Evolutionary conservation across 2,329 filamentous ascomycete species (phyloP).

Genomic region (Aspergillus sp.): DNA sequence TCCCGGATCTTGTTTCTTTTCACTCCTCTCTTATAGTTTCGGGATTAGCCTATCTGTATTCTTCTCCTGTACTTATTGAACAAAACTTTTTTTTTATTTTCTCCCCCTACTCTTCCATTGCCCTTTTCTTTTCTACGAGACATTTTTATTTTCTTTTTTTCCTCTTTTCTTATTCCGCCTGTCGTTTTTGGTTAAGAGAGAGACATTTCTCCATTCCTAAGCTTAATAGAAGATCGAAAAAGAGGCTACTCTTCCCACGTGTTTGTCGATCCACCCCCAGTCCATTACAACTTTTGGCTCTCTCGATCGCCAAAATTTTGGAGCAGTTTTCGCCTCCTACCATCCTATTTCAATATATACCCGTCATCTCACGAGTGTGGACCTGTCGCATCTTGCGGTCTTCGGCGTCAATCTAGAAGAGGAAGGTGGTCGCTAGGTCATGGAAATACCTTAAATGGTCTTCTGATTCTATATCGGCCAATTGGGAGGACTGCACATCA

Average conservation of each 20-base stretch:
- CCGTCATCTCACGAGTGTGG: background rate
- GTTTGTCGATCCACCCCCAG: constrained; percentile 20
- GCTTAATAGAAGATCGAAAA: constrained; percentile 9
- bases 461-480: constrained; percentile 22
- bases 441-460: constrained; percentile 35
- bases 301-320: constrained; percentile 12
- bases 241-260: constrained; percentile 14
- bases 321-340: constrained; percentile 8
- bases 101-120: constrained; percentile 11
- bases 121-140: constrained; percentile 11
- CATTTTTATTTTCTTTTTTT: constrained; percentile 10
- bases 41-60: constrained; percentile 11
- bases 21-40: constrained; percentile 11
- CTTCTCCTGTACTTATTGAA: constrained; percentile 16
- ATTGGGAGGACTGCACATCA: constrained; percentile 28
- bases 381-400: constrained; percentile 2
- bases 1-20: background rate
- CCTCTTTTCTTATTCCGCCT: constrained; percentile 6
- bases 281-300: constrained; percentile 10
- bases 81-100: constrained; percentile 22
- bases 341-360: constrained; percentile 8
- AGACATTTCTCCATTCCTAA: background rate
- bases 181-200: constrained; percentile 12
- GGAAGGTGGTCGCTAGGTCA: constrained; percentile 29
- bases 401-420: constrained; percentile 9